Conservation (phyloP, 2,329 filamentous ascomycete species). For the Epichloe typhina region DNA sequence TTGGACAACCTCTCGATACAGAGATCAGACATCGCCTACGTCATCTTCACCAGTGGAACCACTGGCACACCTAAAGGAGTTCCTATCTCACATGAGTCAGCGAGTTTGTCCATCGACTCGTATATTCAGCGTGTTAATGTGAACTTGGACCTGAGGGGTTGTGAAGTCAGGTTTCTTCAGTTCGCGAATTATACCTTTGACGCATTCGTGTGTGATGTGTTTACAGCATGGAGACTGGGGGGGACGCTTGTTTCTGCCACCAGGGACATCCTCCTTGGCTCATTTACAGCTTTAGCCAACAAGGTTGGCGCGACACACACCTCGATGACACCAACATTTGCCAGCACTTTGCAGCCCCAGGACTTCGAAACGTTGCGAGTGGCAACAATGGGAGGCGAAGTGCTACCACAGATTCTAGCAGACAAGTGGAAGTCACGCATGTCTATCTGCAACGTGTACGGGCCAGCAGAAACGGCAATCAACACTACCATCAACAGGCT, state of each 20-base stretch:
- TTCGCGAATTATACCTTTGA: slow-evolving; percentile 26
- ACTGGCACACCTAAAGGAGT: slow-evolving; percentile 24
- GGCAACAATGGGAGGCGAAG: slow-evolving; percentile 49
- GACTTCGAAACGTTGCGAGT: slow-evolving; percentile 32
- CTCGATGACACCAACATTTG: slow-evolving; percentile 48
- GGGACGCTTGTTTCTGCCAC: slow-evolving; percentile 45
- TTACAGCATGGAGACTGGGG: slow-evolving; percentile 47
- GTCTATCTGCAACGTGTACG: slow-evolving; percentile 12
- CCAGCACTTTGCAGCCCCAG: slow-evolving; percentile 36
- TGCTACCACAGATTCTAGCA: slow-evolving; percentile 43
- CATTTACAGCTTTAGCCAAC: slow-evolving; percentile 39
- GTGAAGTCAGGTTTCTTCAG: slow-evolving; percentile 20
- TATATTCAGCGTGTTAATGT: background rate
- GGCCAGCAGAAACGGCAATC: slow-evolving; percentile 15
- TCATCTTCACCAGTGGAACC: slow-evolving; percentile 22
- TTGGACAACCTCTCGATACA: slow-evolving; percentile 5
- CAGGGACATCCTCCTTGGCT: slow-evolving; percentile 40
- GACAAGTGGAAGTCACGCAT: slow-evolving; percentile 30
- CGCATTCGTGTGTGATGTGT: slow-evolving; percentile 46
- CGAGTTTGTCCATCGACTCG: slow-evolving; percentile 13
- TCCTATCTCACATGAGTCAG: slow-evolving; percentile 22
- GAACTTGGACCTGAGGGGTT: slow-evolving; percentile 1
- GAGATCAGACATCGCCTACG: slow-evolving; percentile 16
- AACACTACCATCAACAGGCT: slow-evolving; percentile 14
- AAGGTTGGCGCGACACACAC: slow-evolving; percentile 40